These are phyloP conservation scores for Scheffersomyces cryptocercus DNA, from an alignment of 1,139 yeast genomes.

Conservation along the genomic window DNA sequence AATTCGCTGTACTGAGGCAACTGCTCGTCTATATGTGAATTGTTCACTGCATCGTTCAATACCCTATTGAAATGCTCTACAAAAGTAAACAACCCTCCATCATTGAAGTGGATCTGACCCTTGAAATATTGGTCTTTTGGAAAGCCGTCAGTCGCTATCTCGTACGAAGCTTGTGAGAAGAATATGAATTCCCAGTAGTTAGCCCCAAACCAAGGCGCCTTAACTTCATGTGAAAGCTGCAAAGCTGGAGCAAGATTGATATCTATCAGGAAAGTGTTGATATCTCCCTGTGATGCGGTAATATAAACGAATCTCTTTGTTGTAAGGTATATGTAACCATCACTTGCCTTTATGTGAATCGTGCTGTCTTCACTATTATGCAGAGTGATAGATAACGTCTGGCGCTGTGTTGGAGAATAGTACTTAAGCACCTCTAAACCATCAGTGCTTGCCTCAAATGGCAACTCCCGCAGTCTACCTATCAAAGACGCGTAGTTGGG, in stretches of 20 bases:
- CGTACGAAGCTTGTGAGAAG: slow-evolving; percentile 28
- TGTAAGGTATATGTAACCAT: slow-evolving; percentile 40
- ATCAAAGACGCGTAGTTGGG: slow-evolving; percentile 19
- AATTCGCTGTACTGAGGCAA: slow-evolving; percentile 37
- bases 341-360: slow-evolving; percentile 28
- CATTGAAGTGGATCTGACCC: slow-evolving; percentile 42
- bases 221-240: slow-evolving; percentile 36
- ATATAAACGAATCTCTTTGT: slow-evolving; percentile 36
- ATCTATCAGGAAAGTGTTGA: slow-evolving; percentile 36
- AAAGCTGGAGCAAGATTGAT: slow-evolving; percentile 18
- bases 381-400: slow-evolving; percentile 14
- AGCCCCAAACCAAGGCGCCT: slow-evolving; percentile 58
- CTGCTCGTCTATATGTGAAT: slow-evolving; percentile 41
- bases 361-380: slow-evolving; percentile 11
- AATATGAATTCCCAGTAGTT: slow-evolving; percentile 51
- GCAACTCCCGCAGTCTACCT: slow-evolving; percentile 16
- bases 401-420: slow-evolving; percentile 22
- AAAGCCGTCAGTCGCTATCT: slow-evolving; percentile 43
- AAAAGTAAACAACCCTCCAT: slow-evolving; percentile 47
- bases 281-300: slow-evolving; percentile 40
- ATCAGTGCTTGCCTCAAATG: slow-evolving; percentile 20
- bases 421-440: slow-evolving; percentile 15
- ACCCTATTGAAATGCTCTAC: slow-evolving; percentile 28
- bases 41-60: slow-evolving; percentile 18
- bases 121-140: slow-evolving; percentile 41